Percentiles rank a stretch among this genome's conserved stretches.
Conservation (phyloP, 306 rosid species). For the Ormosia semicastrata region DNA sequence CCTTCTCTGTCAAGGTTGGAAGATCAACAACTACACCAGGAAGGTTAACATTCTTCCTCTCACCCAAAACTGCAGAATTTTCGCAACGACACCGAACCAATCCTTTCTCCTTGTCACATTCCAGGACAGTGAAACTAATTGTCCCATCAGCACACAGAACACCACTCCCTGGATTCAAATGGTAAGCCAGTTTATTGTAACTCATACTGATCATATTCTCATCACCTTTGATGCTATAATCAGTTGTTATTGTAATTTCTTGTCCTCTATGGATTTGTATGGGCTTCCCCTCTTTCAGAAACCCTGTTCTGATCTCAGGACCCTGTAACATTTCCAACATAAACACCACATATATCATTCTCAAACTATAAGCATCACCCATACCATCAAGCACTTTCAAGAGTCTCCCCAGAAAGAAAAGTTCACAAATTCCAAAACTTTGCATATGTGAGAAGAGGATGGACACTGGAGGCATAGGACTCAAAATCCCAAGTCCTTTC, state of each 20-base stretch:
- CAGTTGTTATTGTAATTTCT: slow-evolving; percentile 13
- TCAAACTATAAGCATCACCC: neutral
- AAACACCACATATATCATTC: neutral
- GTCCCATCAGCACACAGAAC: slow-evolving; percentile 32
- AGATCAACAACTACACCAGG: slow-evolving; percentile 30
- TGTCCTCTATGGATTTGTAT: slow-evolving; percentile 8
- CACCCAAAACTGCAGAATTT: slow-evolving; percentile 23
- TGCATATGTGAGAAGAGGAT: neutral
- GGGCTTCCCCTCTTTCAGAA: slow-evolving; percentile 2
- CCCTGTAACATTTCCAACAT: neutral
- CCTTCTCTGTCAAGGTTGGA: slow-evolving; percentile 30
- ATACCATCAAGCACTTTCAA: neutral
- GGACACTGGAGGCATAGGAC: neutral
- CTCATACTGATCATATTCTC: slow-evolving; percentile 28
- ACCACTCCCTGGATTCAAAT: slow-evolving; percentile 9
- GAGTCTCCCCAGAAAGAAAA: neutral
- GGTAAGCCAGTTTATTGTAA: slow-evolving; percentile 12
- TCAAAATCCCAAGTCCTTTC: neutral
- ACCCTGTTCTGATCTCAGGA: slow-evolving; percentile 32
- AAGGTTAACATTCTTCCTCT: slow-evolving; percentile 29
- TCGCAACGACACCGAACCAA: slow-evolving; percentile 19
- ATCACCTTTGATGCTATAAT: slow-evolving; percentile 24
- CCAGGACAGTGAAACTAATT: slow-evolving; percentile 23
- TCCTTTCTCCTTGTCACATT: slow-evolving; percentile 7
- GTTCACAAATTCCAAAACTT: neutral